Evolutionary conservation across 495 filamentous ascomycete genomes (phyloP).

Genomic region (Penicillium silybi): DNA sequence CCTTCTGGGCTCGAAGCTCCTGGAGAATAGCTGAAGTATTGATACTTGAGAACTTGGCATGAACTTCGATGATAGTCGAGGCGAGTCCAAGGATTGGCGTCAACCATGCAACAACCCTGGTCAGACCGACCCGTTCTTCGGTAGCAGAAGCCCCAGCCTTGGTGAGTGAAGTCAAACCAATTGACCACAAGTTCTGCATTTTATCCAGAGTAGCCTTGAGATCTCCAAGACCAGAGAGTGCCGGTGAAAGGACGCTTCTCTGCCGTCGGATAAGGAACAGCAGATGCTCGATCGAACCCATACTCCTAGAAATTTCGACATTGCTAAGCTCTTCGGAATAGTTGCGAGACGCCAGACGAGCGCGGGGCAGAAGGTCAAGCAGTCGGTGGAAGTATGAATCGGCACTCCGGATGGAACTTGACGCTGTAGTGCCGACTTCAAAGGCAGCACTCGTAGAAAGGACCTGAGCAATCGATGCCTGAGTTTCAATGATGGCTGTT

Average conservation of each 20-base stretch:
- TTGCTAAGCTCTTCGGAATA: conserved; percentile 81
- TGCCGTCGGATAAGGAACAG: conserved; percentile 66
- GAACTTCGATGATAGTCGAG: conserved; percentile 48
- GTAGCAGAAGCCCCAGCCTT: conserved; percentile 19
- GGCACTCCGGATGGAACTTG: conserved; percentile 33
- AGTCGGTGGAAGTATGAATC: conserved; percentile 76
- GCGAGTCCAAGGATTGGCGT: conserved; percentile 45
- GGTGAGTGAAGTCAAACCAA: conserved; percentile 25
- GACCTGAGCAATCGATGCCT: conserved; percentile 64
- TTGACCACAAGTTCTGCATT: conserved; percentile 42
- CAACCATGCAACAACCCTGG: conserved; percentile 44
- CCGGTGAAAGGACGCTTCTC: conserved; percentile 49
- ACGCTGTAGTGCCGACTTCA: conserved; percentile 14
- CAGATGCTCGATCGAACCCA: conserved; percentile 79
- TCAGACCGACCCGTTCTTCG: conserved; percentile 16
- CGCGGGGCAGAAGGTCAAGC: conserved; percentile 63
- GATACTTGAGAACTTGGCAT: conserved; percentile 54
- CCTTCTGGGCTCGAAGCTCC: conserved; percentile 47
- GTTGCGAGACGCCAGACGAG: conserved; percentile 59
- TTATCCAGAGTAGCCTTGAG: conserved; percentile 36
- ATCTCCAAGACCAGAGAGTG: conserved; percentile 32
- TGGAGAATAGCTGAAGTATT: conserved; percentile 38
- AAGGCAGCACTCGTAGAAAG: conserved; percentile 51
- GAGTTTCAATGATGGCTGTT: conserved; percentile 61
- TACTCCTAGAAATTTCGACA: conserved; percentile 70